Evolutionary conservation across 1,284 basidiomycete genomes (phyloP).

Genomic region (Heterobasidion parviporum): DNA sequence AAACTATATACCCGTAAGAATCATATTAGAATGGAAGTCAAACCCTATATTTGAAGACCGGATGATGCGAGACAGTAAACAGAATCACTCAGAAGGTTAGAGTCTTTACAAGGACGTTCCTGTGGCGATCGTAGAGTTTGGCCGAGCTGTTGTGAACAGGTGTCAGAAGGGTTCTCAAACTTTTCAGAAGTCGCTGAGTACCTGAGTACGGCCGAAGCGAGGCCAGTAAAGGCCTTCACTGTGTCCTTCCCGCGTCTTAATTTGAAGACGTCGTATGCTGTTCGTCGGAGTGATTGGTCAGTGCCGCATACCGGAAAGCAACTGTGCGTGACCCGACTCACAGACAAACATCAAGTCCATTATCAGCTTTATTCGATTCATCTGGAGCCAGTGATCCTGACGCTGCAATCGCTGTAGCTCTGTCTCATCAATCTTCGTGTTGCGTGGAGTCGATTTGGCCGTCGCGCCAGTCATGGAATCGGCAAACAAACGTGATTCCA

Average conservation of each 20-base stretch:
- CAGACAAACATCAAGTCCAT: slow-evolving; percentile 83
- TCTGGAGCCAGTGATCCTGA: slow-evolving; percentile 68
- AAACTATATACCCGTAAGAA: background rate
- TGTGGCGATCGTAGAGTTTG: slow-evolving; percentile 66
- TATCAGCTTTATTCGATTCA: slow-evolving; percentile 58
- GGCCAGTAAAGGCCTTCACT: slow-evolving; percentile 59
- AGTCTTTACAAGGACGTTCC: slow-evolving; percentile 47
- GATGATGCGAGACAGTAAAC: background rate
- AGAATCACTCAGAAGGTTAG: slow-evolving; percentile 14
- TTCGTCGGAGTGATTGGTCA: slow-evolving; percentile 1
- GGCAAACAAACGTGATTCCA: slow-evolving; percentile 60
- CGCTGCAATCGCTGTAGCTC: slow-evolving; percentile 58
- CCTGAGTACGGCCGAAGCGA: slow-evolving; percentile 66
- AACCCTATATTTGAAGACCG: background rate
- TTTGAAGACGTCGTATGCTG: slow-evolving; percentile 49
- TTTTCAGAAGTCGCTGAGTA: slow-evolving; percentile 22
- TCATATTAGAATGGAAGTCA: slow-evolving; percentile 1
- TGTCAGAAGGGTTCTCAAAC: slow-evolving; percentile 5
- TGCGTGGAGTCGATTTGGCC: slow-evolving; percentile 54
- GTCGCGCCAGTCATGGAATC: slow-evolving; percentile 70
- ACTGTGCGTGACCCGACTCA: slow-evolving; percentile 31
- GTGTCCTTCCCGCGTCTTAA: slow-evolving; percentile 50
- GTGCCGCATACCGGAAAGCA: background rate
- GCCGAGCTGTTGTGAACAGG: slow-evolving; percentile 35
- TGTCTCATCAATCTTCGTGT: slow-evolving; percentile 56